phyloP scores from a whole-genome alignment of 331 rosid species.

The Prunus yedoensis region DNA sequence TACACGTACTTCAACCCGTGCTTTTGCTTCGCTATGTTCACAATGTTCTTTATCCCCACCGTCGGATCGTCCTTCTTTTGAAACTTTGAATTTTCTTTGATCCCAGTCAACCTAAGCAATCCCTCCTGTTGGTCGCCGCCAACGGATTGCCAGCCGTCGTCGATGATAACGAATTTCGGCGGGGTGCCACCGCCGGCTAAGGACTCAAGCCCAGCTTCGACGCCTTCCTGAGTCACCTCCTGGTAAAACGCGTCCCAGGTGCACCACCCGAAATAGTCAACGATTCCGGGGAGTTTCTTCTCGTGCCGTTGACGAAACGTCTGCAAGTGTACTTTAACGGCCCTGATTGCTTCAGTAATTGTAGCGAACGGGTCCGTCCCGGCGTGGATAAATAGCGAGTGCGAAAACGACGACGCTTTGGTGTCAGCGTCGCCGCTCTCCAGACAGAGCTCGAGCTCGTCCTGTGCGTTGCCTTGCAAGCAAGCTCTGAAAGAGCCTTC shows the following conservation, averaged over 20 bases:
- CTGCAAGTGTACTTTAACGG: slow-evolving; percentile 53
- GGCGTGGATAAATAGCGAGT: slow-evolving; percentile 50
- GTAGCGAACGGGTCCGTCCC: slow-evolving; percentile 72
- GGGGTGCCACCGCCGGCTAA: slow-evolving; percentile 69
- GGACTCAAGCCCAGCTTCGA: slow-evolving; percentile 60
- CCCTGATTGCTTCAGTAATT: slow-evolving; percentile 51
- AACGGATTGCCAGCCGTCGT: slow-evolving; percentile 90
- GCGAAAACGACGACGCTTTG: slow-evolving; percentile 62
- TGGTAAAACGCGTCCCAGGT: slow-evolving; percentile 95
- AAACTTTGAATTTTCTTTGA: slow-evolving; percentile 71
- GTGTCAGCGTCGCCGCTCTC: slow-evolving; percentile 79
- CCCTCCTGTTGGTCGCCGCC: slow-evolving; percentile 24
- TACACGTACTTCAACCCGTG: slow-evolving; percentile 67
- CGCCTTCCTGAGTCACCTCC: slow-evolving; percentile 83
- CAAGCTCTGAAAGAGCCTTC: slow-evolving; percentile 80
- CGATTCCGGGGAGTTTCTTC: slow-evolving; percentile 71
- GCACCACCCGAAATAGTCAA: slow-evolving; percentile 85
- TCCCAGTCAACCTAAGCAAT: slow-evolving; percentile 53
- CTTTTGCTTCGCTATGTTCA: slow-evolving; percentile 55
- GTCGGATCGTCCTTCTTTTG: slow-evolving; percentile 50
- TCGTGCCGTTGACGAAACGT: slow-evolving; percentile 77
- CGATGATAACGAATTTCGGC: slow-evolving; percentile 81
- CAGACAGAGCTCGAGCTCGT: slow-evolving; percentile 69
- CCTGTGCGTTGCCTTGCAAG: slow-evolving; percentile 59
- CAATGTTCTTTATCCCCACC: slow-evolving; percentile 62